phyloP scores from a whole-genome alignment of 2,329 filamentous ascomycete species.

The Camillea tinctor region DNA sequence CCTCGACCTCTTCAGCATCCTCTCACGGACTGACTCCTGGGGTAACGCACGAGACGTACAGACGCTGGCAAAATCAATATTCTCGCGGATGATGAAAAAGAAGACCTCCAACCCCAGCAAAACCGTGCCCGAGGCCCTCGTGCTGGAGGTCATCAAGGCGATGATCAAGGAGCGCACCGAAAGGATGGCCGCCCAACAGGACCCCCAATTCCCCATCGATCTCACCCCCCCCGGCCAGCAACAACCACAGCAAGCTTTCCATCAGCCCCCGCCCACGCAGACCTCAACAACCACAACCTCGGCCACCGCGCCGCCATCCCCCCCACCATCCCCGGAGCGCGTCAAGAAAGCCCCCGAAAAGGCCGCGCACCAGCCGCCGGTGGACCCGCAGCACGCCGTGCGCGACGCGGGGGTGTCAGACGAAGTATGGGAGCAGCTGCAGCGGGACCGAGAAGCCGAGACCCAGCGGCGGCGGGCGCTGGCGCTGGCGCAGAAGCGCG shows the following conservation, averaged over 20 bases:
- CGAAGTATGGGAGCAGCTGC: neutral
- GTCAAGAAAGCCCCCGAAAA: neutral
- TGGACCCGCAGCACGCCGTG: too few relatives aligned
- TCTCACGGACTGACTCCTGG: conserved; percentile 55
- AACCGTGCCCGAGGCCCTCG: conserved; percentile 9
- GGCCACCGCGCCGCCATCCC: too few relatives aligned
- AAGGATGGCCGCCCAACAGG: conserved; percentile 1
- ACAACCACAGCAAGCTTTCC: neutral
- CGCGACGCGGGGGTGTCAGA: neutral
- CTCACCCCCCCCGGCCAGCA: neutral
- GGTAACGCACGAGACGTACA: conserved; percentile 64
- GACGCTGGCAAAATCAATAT: conserved; percentile 51
- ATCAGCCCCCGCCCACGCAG: neutral
- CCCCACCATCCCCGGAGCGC: neutral
- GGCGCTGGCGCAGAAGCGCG: conserved; percentile 3
- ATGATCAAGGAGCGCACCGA: conserved; percentile 16
- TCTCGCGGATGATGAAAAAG: conserved; percentile 39
- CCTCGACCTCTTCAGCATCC: conserved; percentile 13
- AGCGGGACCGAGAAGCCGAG: neutral
- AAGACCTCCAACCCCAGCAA: conserved; percentile 8
- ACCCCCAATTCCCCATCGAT: conserved; percentile 12
- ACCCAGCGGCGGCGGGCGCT: conserved; percentile 27
- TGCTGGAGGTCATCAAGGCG: conserved; percentile 9
- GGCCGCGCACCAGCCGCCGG: neutral
- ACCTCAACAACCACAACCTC: neutral